A percentile compares a stretch with the other conserved stretches of the same genome.
Evolutionary conservation across 2,329 filamentous ascomycete genomes (phyloP).

Genomic region (Fusarium irregulare): DNA sequence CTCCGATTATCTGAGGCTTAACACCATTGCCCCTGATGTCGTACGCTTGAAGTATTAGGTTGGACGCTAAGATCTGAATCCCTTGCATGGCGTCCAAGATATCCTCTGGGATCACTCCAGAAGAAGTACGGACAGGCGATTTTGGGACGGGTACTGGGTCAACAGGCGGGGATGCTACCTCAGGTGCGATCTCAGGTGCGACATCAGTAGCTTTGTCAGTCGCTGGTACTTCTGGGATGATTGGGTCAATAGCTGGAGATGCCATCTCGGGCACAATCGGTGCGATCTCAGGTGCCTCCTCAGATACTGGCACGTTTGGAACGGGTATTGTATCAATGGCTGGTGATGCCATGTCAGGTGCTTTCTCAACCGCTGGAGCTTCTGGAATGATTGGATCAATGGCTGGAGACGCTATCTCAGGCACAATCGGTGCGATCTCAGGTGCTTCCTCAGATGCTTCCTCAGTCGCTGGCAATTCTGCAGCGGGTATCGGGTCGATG

Average conservation of each 20-base stretch:
- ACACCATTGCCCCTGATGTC: slow-evolving; percentile 9
- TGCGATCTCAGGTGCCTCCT: neutral
- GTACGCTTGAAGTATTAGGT: neutral
- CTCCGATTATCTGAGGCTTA: slow-evolving; percentile 10
- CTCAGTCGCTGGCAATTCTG: neutral
- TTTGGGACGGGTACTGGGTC: neutral
- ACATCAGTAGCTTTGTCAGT: neutral
- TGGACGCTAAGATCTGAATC: slow-evolving; percentile 6
- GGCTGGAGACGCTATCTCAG: neutral
- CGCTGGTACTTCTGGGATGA: neutral
- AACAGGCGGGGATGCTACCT: neutral
- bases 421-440: neutral
- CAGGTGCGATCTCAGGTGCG: neutral
- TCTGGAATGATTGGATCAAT: neutral
- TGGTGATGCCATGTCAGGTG: neutral
- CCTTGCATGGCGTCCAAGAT: neutral
- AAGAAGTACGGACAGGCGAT: too few species aligned
- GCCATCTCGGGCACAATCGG: neutral
- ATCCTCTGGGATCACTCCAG: neutral
- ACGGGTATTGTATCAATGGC: neutral
- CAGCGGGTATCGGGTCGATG: neutral
- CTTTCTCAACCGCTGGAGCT: neutral
- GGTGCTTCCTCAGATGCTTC: neutral
- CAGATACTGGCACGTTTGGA: neutral
- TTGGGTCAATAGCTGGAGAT: neutral